Percentiles rank a stretch among this genome's conserved stretches.
These are phyloP conservation scores for Globisporangium okanoganense DNA, from an alignment of 352 stramenopile genomes.

Conservation along the genomic window DNA sequence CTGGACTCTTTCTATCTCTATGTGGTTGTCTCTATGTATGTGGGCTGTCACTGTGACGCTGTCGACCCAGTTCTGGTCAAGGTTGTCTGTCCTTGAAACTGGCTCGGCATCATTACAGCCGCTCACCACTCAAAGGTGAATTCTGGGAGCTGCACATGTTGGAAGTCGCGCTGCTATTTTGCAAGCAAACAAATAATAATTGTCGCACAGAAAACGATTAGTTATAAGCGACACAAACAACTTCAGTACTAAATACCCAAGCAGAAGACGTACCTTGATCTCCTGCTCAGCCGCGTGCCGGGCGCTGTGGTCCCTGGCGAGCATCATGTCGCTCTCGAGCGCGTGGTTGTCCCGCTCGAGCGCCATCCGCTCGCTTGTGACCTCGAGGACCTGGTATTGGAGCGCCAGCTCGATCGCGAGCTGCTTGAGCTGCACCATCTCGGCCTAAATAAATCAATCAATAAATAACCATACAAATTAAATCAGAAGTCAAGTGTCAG, in stretches of 20 bases:
- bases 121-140: conserved; percentile 17
- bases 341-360: conserved; percentile 9
- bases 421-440: conserved; percentile 23
- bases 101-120: too few species aligned
- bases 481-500: background rate
- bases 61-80: too few species aligned
- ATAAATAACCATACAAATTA: too few species aligned
- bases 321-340: conserved; percentile 11
- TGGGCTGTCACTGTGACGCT: background rate
- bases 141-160: conserved; percentile 8
- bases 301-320: conserved; percentile 6
- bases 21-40: conserved; percentile 3
- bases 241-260: background rate
- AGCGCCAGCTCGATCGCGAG: conserved; percentile 18
- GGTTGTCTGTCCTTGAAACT: too few species aligned
- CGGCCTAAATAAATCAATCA: conserved; percentile 1
- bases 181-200: background rate
- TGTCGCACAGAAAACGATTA: background rate
- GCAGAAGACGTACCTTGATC: background rate
- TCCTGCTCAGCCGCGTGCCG: background rate
- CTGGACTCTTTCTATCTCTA: background rate
- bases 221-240: background rate
- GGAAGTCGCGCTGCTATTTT: conserved; percentile 1
- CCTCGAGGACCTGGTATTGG: conserved; percentile 17
- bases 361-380: conserved; percentile 4